Base-by-base conservation (phyloP, 139 green algal species). In the Volvox africanus region DNA sequence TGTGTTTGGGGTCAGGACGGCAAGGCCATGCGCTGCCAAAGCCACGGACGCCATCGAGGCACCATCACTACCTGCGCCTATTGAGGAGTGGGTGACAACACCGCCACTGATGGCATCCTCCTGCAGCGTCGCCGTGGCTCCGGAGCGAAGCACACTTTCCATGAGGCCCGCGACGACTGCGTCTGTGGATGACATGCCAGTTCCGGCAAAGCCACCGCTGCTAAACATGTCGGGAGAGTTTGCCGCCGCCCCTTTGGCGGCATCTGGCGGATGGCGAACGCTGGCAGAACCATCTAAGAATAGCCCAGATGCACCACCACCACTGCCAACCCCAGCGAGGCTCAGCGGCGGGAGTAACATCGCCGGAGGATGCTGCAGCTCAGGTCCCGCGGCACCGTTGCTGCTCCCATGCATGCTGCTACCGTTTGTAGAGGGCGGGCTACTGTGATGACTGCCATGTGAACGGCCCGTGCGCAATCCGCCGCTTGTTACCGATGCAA, bases 111-210 rank as follows among this genome's bases (percentile, higher is more conserved):
- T 30, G 37, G 21, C 82, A 28, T 61, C 86, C 0, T 90, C 86
- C 11, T 82, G 21, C 1, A 83, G 50, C 50, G 73, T 71, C 73
- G 86, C 44, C 9, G 86, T 75, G 0, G 71, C 86, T 2, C 86
- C 86, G 30, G 71, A 84, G 3, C 86, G 71, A 17, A 90, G 86
- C 20, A 90, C 50, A 20, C 69, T 83, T 44, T 90, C 86, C 86
- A 90, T 90, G 26, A 90, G 55, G 12, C 73, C 86, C 11, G 86
- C 86, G 5, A 90, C 50, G 0, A 90, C 86, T 3, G n/a, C 30
- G 21, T 90, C 86, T 0, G 35, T 88, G 67, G 55, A 33, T 17
- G 65, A 62, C 21, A 28, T 22, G 21, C 55, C 80, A 2, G 37
- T 24, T 2, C 37, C 44, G 76, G 30, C 76, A 61, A 82, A 55